phyloP scores from a whole-genome alignment of 2,329 filamentous ascomycete species.

The Pseudogymnoascus sp. region DNA sequence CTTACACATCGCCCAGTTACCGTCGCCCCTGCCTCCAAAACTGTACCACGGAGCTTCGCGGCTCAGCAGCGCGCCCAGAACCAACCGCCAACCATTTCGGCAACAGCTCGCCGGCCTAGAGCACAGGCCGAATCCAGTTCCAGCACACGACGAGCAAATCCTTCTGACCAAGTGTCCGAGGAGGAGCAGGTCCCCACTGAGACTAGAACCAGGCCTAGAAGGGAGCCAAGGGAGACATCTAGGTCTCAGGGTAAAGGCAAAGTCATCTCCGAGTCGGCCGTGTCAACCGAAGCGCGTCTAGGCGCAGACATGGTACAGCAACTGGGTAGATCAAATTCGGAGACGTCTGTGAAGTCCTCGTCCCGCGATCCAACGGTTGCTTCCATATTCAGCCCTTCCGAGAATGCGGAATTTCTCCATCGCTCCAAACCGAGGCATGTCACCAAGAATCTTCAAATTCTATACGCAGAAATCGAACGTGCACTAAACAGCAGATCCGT shows the following conservation, averaged over 20 bases:
- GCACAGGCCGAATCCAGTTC: background rate
- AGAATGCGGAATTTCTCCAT: constrained; percentile 42
- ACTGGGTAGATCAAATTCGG: background rate
- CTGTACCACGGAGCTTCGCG: constrained; percentile 56
- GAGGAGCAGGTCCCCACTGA: background rate
- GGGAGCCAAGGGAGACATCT: constrained; percentile 1
- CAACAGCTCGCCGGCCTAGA: constrained; percentile 8
- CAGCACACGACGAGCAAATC: background rate
- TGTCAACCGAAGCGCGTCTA: constrained; percentile 16
- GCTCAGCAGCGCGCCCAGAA: constrained; percentile 55
- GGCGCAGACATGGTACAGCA: constrained; percentile 25
- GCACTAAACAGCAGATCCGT: constrained; percentile 56
- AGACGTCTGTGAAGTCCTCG: background rate
- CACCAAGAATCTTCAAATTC: constrained; percentile 44
- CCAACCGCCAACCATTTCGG: constrained; percentile 30
- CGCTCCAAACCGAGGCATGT: constrained; percentile 51
- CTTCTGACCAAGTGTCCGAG: background rate
- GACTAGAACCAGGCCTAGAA: constrained; percentile 5
- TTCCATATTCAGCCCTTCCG: constrained; percentile 45
- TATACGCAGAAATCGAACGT: constrained; percentile 54
- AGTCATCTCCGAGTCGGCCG: background rate
- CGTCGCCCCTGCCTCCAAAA: constrained; percentile 22
- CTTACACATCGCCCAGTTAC: background rate
- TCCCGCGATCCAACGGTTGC: background rate
- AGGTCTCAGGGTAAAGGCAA: constrained; percentile 15